phyloP scores from a whole-genome alignment of 495 filamentous ascomycete species.

The Venustampulla echinocandica region DNA sequence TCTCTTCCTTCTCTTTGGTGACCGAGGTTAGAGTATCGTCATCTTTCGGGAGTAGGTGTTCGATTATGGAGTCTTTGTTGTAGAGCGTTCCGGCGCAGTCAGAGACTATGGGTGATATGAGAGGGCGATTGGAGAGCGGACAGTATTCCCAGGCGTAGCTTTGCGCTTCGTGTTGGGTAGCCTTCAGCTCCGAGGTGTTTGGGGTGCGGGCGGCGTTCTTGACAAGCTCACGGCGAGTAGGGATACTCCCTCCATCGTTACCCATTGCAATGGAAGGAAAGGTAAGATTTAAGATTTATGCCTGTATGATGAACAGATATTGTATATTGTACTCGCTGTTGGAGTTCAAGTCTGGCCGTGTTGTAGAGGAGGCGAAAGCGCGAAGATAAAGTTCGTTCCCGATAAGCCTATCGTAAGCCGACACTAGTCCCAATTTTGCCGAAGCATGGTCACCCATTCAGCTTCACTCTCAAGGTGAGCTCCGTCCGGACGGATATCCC shows the following conservation, averaged over 20 bases:
- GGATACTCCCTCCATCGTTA: slow-evolving; percentile 92
- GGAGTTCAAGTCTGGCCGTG: background rate
- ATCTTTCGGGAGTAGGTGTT: slow-evolving; percentile 62
- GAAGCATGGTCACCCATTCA: background rate
- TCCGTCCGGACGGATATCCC: background rate
- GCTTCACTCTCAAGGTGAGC: background rate
- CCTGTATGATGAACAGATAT: no score
- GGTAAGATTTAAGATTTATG: no score
- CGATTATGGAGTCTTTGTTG: slow-evolving; percentile 87
- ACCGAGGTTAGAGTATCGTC: slow-evolving; percentile 31
- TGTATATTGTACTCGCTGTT: no score
- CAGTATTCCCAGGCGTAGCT: slow-evolving; percentile 80
- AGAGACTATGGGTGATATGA: slow-evolving; percentile 69
- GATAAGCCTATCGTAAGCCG: slow-evolving; percentile 5
- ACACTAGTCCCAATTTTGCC: background rate
- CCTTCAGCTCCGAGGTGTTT: slow-evolving; percentile 84
- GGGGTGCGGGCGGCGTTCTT: slow-evolving; percentile 73
- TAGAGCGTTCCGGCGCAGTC: slow-evolving; percentile 82
- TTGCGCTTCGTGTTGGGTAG: slow-evolving; percentile 71
- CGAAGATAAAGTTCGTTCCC: background rate
- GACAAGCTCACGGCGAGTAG: slow-evolving; percentile 90
- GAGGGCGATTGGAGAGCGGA: slow-evolving; percentile 68
- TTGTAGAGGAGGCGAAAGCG: no score
- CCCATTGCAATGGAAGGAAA: slow-evolving; percentile 74
- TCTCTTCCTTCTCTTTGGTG: slow-evolving; percentile 53